Evolutionary conservation across 208 protist genomes (phyloP).

Genomic region (Leishmania major): DNA sequence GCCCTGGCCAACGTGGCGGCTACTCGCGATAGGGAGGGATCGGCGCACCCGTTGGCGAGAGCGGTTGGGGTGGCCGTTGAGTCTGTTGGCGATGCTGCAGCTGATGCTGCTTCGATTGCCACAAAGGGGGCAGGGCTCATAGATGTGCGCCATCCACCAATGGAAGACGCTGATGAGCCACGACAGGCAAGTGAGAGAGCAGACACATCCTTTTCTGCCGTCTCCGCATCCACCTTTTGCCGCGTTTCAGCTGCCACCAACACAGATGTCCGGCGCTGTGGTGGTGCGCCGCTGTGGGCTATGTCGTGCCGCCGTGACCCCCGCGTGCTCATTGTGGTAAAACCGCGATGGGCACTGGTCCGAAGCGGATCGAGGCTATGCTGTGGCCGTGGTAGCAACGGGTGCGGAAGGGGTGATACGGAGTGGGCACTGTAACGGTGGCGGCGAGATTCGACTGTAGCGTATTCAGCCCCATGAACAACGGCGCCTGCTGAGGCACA

Average conservation of each 20-base stretch:
- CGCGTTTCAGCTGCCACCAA: not conserved
- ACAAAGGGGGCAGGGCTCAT: not conserved
- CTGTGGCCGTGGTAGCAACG: slow-evolving; percentile 1
- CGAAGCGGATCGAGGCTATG: not conserved
- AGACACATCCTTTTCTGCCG: not conserved
- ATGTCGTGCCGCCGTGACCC: slow-evolving; percentile 2
- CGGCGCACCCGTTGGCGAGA: not conserved
- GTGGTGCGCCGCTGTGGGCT: not conserved
- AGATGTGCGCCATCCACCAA: not conserved
- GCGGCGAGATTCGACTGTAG: not conserved
- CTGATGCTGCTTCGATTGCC: not conserved
- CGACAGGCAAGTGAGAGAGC: not conserved
- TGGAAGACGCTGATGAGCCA: not conserved
- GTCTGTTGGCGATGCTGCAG: not conserved
- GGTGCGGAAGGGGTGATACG: not conserved
- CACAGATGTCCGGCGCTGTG: not conserved
- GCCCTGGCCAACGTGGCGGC: not conserved
- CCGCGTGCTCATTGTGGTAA: not conserved
- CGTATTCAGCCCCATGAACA: not conserved
- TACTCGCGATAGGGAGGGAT: not conserved
- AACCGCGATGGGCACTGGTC: not conserved
- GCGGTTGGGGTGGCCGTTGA: not conserved
- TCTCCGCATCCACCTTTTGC: not conserved
- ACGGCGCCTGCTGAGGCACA: not conserved
- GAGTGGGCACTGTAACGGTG: not conserved